Evolutionary conservation across 2,329 filamentous ascomycete genomes (phyloP).

Genomic region (Hymenoscyphus repandus): DNA sequence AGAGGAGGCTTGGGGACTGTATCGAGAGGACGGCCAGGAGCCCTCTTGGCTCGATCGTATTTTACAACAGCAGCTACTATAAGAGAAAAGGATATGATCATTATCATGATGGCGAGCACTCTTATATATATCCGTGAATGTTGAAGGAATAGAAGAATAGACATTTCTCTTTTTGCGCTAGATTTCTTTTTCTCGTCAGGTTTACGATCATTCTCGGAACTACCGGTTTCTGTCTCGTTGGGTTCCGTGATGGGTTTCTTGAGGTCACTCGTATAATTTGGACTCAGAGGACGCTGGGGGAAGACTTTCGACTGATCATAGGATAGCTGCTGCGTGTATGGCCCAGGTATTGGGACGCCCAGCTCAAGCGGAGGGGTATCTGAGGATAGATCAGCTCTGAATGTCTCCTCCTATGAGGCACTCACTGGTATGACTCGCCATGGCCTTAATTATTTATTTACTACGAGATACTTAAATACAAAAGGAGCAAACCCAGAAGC

Average conservation of each 20-base stretch:
- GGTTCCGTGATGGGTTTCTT: background rate
- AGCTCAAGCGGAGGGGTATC: too few relatives aligned
- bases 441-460: too few relatives aligned
- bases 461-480: too few relatives aligned
- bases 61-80: conserved; percentile 16
- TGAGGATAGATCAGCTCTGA: too few relatives aligned
- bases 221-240: background rate
- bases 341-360: conserved; percentile 7
- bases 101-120: conserved; percentile 14
- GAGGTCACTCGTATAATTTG: background rate
- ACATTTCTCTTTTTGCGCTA: background rate
- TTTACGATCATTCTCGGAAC: background rate
- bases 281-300: background rate
- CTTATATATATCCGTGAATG: conserved; percentile 11
- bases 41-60: conserved; percentile 13
- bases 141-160: conserved; percentile 5
- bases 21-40: conserved; percentile 9
- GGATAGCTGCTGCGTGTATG: conserved; percentile 14
- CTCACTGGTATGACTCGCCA: too few relatives aligned
- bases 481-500: too few relatives aligned
- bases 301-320: conserved; percentile 4
- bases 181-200: background rate
- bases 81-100: conserved; percentile 16
- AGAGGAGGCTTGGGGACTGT: conserved; percentile 5
- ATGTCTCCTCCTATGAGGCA: too few relatives aligned